Base-by-base conservation (phyloP, 1,284 basidiomycete species). In the Puccinia triticina region DNA sequence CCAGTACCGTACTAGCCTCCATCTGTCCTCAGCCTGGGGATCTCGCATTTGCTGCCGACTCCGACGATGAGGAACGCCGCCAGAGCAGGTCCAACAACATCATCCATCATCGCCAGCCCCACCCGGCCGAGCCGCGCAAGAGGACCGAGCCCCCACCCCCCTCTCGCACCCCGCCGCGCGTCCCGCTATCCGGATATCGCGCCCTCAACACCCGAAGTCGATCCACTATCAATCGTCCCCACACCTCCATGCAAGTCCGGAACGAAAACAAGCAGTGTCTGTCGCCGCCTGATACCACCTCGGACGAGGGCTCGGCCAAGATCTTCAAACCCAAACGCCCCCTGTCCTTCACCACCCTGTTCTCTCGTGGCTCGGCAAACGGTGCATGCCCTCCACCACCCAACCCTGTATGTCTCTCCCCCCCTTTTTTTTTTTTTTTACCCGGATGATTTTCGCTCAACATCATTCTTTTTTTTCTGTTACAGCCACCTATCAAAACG, bases 11-110 rank as follows among this genome's bases (percentile, higher is more conserved):
- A n/a, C n/a, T n/a, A n/a, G 50, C n/a, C 23, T 80, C 78, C 32
- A 32, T 21, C n/a, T 40, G 43, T 72, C n/a, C 59, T 55, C 72
- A 76, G 37, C 26, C 34, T 32, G 57, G 57, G 10, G 80, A 76
- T n/a, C 57, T 82, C 18, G 80, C 80, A 16, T 82, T 82, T 32
- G 80, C 80, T 40, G 80, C 46, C 26, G 80, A 82, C n/a, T 82
- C 80, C 34, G 80, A 76, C 26, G 80, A 76, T 43, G 80, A 82
- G 26, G 59, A 72, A 21, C 43, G 80, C 23, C 40, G 57, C 11
- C 79, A 61, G 46, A 73, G 32, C 8, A 29, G 64, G 67, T 46
- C 57, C 5, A 77, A 34, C 23, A 12, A 37, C 18, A 34, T 23
- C 21, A n/a, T n/a, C n/a, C n/a, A n/a, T n/a, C 73, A n/a, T 40